Evolutionary conservation across 2,329 filamentous ascomycete species (phyloP).

Genomic region (Penicillium sp.): DNA sequence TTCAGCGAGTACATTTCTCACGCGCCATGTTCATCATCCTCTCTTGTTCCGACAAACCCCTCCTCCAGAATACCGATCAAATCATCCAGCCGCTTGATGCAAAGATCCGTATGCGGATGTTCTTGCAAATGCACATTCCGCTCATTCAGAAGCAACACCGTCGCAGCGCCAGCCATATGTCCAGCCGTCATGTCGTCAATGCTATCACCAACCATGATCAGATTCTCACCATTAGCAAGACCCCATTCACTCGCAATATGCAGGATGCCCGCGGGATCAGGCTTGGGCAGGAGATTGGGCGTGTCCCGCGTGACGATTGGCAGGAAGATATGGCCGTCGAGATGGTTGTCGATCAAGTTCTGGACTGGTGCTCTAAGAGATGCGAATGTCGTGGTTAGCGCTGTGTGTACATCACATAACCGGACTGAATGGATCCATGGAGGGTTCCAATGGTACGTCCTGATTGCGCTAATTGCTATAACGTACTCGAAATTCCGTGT

Average conservation of each 20-base stretch:
- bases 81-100: slow-evolving; percentile 64
- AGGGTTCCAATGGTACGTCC: not conserved
- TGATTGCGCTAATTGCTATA: not conserved
- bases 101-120: slow-evolving; percentile 69
- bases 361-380: slow-evolving; percentile 33
- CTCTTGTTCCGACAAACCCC: slow-evolving; percentile 55
- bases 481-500: slow-evolving; percentile 79
- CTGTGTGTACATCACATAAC: not conserved
- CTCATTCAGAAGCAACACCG: slow-evolving; percentile 79
- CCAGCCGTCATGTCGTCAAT: slow-evolving; percentile 92
- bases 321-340: slow-evolving; percentile 58
- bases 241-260: slow-evolving; percentile 75
- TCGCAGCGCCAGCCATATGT: slow-evolving; percentile 71
- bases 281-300: slow-evolving; percentile 61
- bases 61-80: slow-evolving; percentile 64
- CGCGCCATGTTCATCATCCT: slow-evolving; percentile 13
- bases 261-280: slow-evolving; percentile 75
- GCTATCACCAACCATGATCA: slow-evolving; percentile 56
- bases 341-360: slow-evolving; percentile 57
- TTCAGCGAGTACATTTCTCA: not conserved
- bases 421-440: not conserved
- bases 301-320: slow-evolving; percentile 79
- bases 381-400: not conserved
- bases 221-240: slow-evolving; percentile 41
- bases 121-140: slow-evolving; percentile 61